Evolutionary conservation across 768 basidiomycete genomes (phyloP).

Genomic region (Trichaptum fuscoviolaceum): DNA sequence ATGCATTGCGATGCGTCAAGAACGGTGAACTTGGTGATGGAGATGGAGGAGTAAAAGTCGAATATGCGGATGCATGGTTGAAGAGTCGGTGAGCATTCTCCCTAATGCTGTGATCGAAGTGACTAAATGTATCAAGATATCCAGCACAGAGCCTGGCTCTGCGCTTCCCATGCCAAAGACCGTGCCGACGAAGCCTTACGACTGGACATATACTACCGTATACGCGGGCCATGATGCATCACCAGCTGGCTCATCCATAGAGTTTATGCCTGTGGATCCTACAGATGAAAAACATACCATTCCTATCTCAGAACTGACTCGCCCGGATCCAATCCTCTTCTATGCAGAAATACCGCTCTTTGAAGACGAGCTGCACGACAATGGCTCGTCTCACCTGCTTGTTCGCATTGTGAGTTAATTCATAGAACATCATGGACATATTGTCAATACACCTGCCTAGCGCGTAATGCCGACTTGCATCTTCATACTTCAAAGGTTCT

Average conservation of each 20-base stretch:
- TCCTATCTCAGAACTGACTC: conserved; percentile 77
- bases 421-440: background rate
- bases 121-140: conserved; percentile 10
- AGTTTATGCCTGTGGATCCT: conserved; percentile 42
- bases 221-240: conserved; percentile 57
- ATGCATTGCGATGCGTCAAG: conserved; percentile 68
- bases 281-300: conserved; percentile 58
- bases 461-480: conserved; percentile 96
- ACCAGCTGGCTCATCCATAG: conserved; percentile 15
- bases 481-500: conserved; percentile 86
- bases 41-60: conserved; percentile 91
- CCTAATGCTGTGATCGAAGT: background rate
- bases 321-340: conserved; percentile 95
- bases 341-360: conserved; percentile 93
- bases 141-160: conserved; percentile 64
- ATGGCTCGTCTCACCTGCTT: conserved; percentile 80
- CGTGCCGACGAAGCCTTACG: conserved; percentile 79
- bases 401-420: conserved; percentile 73
- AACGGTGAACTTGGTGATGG: conserved; percentile 70
- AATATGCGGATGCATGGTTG: conserved; percentile 92
- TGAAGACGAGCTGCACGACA: conserved; percentile 97
- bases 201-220: conserved; percentile 96
- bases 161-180: conserved; percentile 63
- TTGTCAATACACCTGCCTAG: conserved; percentile 32
- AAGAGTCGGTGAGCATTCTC: conserved; percentile 63